Evolutionary conservation across 192 early-diverging fungal species (phyloP), one percentile per base, ranked within the genome.

Genomic region (Backusella westeae): DNA sequence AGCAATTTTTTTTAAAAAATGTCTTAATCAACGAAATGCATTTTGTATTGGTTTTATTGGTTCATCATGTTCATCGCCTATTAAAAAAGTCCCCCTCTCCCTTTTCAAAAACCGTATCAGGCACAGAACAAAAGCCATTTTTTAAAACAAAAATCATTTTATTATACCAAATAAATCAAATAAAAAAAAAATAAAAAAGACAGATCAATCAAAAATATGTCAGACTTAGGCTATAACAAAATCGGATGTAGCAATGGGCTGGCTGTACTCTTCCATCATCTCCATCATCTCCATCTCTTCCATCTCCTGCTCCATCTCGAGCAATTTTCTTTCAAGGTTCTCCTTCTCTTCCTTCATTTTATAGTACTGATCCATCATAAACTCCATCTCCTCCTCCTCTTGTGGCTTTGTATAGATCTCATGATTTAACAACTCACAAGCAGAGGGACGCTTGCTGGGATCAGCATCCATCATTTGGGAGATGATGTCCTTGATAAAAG

Each of bases 391-490:
- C 12, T 29, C 56, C 12, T 63, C 56, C 10, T 63, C 56, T 14
- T 63, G 21, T 63, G 21, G 56, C 12, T 63, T 63, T 63, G 56
- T 63, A 49, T 90, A 87, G 71, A 91, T 72, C 75, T 91, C 91
- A 75, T 91, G 88, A 6, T 91, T 84, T 75, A 96, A 74, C n/a
- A 95, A 86, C 67, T 94, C 86, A 49, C 77, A 76, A 0, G 94
- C 91, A 29, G 85, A 88, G 0, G 94, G 95, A 3, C 96, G 86
- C 69, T 87, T 71, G 9, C 73, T 74, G 0, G 95, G 92, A 72
- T 96, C 89, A 6, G 85, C 84, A 10, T 90, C 82, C 90, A 94
- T 93, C 74, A 98, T 80, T 83, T 90, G 91, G 41, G 93, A 82
- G 34, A 98, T 89, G 42, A 96, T 82, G 14, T 93, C 91, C 1